These are phyloP conservation scores for Discostella pseudostelligera DNA, from an alignment of 108 stramenopile genomes.

Conservation along the genomic window DNA sequence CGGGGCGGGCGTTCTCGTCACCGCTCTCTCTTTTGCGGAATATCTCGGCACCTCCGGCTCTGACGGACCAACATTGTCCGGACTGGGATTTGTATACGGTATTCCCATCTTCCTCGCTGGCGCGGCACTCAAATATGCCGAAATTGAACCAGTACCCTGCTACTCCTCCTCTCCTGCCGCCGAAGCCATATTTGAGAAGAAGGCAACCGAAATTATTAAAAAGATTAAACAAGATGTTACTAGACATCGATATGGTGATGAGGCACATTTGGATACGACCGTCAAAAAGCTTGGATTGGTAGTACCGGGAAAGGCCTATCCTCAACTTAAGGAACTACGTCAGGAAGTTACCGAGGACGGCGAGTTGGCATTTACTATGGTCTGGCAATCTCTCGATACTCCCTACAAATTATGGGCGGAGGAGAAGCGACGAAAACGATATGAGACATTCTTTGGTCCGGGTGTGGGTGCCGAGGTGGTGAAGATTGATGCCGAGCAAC, in stretches of 20 bases:
- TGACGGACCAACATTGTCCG: constrained; percentile 82
- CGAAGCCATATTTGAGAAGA: constrained; percentile 74
- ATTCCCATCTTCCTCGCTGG: constrained; percentile 94
- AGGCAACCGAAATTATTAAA: constrained; percentile 87
- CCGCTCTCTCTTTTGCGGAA: constrained; percentile 83
- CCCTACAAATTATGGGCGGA: constrained; percentile 98
- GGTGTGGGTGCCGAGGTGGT: constrained; percentile 87
- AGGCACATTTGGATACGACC: constrained; percentile 97
- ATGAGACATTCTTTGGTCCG: constrained; percentile 94
- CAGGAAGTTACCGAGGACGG: constrained; percentile 72
- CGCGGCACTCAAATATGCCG: constrained; percentile 94
- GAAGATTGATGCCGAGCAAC: constrained; percentile 91
- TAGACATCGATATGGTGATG: constrained; percentile 97
- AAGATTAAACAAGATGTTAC: constrained; percentile 96
- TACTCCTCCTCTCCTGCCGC: constrained; percentile 47
- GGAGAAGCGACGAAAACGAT: constrained; percentile 86
- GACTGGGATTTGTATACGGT: constrained; percentile 96
- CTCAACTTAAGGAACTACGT: constrained; percentile 88
- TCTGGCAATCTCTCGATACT: constrained; percentile 91
- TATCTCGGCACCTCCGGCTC: constrained; percentile 86
- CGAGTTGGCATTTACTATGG: constrained; percentile 89
- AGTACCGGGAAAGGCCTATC: constrained; percentile 92
- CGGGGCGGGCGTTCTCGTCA: constrained; percentile 72
- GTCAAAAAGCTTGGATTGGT: constrained; percentile 94
- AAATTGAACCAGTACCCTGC: constrained; percentile 92